Conservation (phyloP, 176 grass and related monocot species). For the Avena atlantica region DNA sequence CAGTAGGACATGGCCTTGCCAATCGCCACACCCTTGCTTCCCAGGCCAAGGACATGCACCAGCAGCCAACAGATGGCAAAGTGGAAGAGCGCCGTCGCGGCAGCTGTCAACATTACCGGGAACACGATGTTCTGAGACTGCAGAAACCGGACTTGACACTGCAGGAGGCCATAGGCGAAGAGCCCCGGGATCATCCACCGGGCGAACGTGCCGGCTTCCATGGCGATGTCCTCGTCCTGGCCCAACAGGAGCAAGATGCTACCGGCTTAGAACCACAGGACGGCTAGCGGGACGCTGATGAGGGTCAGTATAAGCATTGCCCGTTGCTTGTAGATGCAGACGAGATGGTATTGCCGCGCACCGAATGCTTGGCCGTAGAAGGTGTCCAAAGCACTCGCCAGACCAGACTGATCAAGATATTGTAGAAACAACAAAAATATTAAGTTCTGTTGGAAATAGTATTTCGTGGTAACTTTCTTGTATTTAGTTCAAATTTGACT, state of each 20-base stretch:
- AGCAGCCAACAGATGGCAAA: constrained; percentile 23
- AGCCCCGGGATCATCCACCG: constrained; percentile 55
- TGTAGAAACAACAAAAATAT: too few species aligned
- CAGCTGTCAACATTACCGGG: not conserved
- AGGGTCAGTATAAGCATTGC: constrained; percentile 54
- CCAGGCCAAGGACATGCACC: not conserved
- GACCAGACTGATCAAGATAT: not conserved
- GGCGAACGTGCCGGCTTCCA: constrained; percentile 47
- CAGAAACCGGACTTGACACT: constrained; percentile 31
- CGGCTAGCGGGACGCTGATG: constrained; percentile 41
- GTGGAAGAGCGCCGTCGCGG: not conserved
- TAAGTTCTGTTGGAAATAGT: too few species aligned
- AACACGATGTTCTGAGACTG: constrained; percentile 14
- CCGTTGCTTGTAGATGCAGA: constrained; percentile 56
- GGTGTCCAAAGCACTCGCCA: constrained; percentile 34
- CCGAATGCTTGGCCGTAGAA: constrained; percentile 47
- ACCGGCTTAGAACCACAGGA: constrained; percentile 46
- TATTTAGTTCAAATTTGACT: too few species aligned
- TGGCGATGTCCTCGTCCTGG: constrained; percentile 50
- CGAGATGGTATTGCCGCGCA: constrained; percentile 36
- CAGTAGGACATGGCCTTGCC: constrained; percentile 41
- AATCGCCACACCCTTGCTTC: not conserved
- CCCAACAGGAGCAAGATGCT: constrained; percentile 47
- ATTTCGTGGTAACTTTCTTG: too few species aligned
- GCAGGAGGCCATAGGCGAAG: constrained; percentile 46